Percentiles rank a stretch among this genome's conserved stretches.
Evolutionary conservation across 257 asterid genomes (phyloP).

Genomic region (Rubia yunnanensis): DNA sequence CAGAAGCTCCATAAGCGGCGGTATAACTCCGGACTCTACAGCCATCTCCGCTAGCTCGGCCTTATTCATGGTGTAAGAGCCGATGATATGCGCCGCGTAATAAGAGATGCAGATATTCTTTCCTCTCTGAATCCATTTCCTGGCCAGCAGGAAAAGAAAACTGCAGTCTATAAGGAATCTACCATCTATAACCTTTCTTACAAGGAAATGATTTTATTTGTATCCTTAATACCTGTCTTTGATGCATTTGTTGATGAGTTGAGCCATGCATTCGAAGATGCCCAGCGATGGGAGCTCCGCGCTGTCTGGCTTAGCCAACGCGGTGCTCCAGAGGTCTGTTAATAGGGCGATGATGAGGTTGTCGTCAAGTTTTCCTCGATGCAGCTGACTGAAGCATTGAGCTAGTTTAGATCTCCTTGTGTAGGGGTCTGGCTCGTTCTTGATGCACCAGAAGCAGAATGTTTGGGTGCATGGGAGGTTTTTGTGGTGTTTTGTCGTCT

Average conservation of each 20-base stretch:
- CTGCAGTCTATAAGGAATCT: too few relatives aligned
- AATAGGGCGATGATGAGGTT: conserved; percentile 12
- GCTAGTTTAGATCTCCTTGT: conserved; percentile 13
- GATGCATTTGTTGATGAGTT: conserved; percentile 18
- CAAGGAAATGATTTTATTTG: too few relatives aligned
- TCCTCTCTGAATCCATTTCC: conserved; percentile 17
- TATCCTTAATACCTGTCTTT: too few relatives aligned
- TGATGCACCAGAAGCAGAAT: conserved; percentile 18
- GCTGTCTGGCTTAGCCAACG: conserved; percentile 25
- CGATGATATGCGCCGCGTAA: conserved; percentile 29
- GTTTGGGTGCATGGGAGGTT: conserved; percentile 8
- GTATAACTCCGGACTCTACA: conserved; percentile 15
- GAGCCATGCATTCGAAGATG: conserved; percentile 20
- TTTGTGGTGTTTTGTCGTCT: neutral
- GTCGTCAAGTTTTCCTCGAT: conserved; percentile 14
- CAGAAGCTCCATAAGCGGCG: conserved; percentile 22
- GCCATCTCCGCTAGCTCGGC: conserved; percentile 19
- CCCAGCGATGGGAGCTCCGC: conserved; percentile 20
- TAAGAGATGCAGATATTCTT: conserved; percentile 19
- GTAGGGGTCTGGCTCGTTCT: conserved; percentile 19
- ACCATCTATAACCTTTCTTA: too few relatives aligned
- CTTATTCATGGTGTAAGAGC: conserved; percentile 28
- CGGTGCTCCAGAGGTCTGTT: conserved; percentile 20
- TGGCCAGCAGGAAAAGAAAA: too few relatives aligned
- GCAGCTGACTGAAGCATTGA: conserved; percentile 17